A percentile compares a stretch with the other conserved stretches of the same genome.
Evolutionary conservation across 352 stramenopile species (phyloP).

Genomic region (Pythium insidiosum): DNA sequence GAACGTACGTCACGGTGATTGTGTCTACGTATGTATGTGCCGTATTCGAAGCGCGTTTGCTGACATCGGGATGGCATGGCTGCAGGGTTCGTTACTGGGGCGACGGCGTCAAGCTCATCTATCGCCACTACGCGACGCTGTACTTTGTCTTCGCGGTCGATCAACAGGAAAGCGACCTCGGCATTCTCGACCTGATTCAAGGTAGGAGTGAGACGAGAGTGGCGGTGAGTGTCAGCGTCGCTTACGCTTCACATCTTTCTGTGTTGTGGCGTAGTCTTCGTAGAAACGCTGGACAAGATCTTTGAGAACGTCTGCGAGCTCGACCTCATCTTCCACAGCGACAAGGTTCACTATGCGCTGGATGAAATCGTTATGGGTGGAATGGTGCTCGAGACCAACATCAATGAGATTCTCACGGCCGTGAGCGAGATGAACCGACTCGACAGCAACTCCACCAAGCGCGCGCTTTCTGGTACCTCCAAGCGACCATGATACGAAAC

Average conservation of each 20-base stretch:
- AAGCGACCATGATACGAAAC: slow-evolving; percentile 60
- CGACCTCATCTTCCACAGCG: slow-evolving; percentile 99
- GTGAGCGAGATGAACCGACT: slow-evolving; percentile 97
- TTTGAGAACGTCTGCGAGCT: slow-evolving; percentile 99
- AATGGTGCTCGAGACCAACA: slow-evolving; percentile 99
- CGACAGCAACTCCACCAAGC: slow-evolving; percentile 77
- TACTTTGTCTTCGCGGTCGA: slow-evolving; percentile 99
- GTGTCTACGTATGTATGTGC: neutral
- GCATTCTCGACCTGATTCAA: slow-evolving; percentile 99
- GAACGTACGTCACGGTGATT: slow-evolving; percentile 53
- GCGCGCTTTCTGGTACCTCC: slow-evolving; percentile 58
- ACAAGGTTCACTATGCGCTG: slow-evolving; percentile 95
- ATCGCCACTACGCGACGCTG: slow-evolving; percentile 98
- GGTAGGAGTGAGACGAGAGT: too few relatives aligned
- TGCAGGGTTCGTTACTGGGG: slow-evolving; percentile 89
- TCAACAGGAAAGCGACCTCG: slow-evolving; percentile 97
- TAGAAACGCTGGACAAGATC: slow-evolving; percentile 97
- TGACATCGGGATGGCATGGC: neutral
- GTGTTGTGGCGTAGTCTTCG: slow-evolving; percentile 86
- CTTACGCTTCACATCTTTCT: too few relatives aligned
- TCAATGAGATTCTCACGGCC: slow-evolving; percentile 94
- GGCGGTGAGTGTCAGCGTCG: too few relatives aligned
- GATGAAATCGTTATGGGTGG: slow-evolving; percentile 99
- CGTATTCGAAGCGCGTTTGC: neutral
- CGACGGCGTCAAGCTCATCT: slow-evolving; percentile 98